These are phyloP conservation scores for Cercospora sp. DNA, from an alignment of 2,329 filamentous ascomycete genomes.

Conservation along the genomic window DNA sequence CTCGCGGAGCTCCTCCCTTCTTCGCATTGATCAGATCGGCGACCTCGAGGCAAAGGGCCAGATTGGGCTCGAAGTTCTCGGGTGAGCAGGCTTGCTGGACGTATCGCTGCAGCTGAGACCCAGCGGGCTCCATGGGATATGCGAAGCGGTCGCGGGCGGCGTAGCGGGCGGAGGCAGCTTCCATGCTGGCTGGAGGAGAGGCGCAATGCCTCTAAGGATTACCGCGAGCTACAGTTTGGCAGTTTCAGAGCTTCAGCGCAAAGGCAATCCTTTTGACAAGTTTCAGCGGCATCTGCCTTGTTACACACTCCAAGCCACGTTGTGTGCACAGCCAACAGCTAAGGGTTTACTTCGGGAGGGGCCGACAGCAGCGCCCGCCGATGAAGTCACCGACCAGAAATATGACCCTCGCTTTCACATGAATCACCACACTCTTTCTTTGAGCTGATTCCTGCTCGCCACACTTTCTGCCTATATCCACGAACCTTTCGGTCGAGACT, in stretches of 20 bases:
- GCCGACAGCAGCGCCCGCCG: not conserved
- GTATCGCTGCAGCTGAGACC: slow-evolving; percentile 88
- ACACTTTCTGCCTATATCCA: not conserved
- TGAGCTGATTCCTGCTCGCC: not conserved
- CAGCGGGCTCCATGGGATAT: slow-evolving; percentile 73
- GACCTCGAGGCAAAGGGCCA: slow-evolving; percentile 94
- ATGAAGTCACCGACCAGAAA: slow-evolving; percentile 5
- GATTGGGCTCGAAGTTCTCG: slow-evolving; percentile 96
- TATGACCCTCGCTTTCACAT: slow-evolving; percentile 1
- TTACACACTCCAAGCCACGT: slow-evolving; percentile 1
- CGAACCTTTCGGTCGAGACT: not conserved
- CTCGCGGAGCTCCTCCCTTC: slow-evolving; percentile 91
- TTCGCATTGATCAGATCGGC: slow-evolving; percentile 95
- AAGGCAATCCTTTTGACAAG: not conserved
- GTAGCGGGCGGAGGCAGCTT: slow-evolving; percentile 93
- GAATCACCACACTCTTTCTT: not conserved
- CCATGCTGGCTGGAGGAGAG: slow-evolving; percentile 56
- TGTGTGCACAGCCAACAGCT: not conserved
- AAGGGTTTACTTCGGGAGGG: not conserved
- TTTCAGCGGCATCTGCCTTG: slow-evolving; percentile 1
- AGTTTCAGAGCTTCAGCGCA: slow-evolving; percentile 1
- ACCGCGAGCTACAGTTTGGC: not conserved
- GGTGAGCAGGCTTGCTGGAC: slow-evolving; percentile 96
- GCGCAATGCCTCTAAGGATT: slow-evolving; percentile 1
- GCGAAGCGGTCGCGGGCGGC: slow-evolving; percentile 92